A percentile compares a stretch with the other conserved stretches of the same genome.
These are phyloP conservation scores for Fusarium veterinarium DNA, from an alignment of 2,329 filamentous ascomycete species.

Conservation along the genomic window DNA sequence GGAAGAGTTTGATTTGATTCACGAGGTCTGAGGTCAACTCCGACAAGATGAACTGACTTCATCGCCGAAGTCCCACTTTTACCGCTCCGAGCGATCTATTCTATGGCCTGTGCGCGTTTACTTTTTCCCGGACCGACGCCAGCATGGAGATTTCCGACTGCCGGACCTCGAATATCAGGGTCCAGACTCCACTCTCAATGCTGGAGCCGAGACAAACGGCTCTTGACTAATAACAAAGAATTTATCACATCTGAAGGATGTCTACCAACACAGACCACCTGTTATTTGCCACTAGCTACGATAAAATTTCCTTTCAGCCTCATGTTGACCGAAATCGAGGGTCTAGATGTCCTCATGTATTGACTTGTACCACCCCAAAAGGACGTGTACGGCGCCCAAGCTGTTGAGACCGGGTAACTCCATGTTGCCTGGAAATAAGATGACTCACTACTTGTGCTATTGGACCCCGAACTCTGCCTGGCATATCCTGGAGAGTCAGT, in stretches of 20 bases:
- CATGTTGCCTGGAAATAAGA: slow-evolving; percentile 24
- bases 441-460: slow-evolving; percentile 4
- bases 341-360: slow-evolving; percentile 15
- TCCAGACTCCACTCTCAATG: slow-evolving; percentile 26
- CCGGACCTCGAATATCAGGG: slow-evolving; percentile 21
- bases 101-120: slow-evolving; percentile 37
- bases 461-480: slow-evolving; percentile 17
- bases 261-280: slow-evolving; percentile 21
- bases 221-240: slow-evolving; percentile 12
- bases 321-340: slow-evolving; percentile 10
- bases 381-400: slow-evolving; percentile 2
- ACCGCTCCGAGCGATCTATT: not conserved
- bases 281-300: slow-evolving; percentile 17
- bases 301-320: slow-evolving; percentile 17
- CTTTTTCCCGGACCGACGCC: slow-evolving; percentile 27
- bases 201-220: not conserved
- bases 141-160: slow-evolving; percentile 1
- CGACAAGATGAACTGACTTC: slow-evolving; percentile 24
- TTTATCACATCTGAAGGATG: not conserved
- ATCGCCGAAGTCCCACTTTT: slow-evolving; percentile 22
- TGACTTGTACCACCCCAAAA: slow-evolving; percentile 31
- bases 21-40: not conserved
- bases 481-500: slow-evolving; percentile 27
- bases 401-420: slow-evolving; percentile 8
- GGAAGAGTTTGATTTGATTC: slow-evolving; percentile 30